Conservation (phyloP, 169 alveolate species). For the Theileria equi region DNA sequence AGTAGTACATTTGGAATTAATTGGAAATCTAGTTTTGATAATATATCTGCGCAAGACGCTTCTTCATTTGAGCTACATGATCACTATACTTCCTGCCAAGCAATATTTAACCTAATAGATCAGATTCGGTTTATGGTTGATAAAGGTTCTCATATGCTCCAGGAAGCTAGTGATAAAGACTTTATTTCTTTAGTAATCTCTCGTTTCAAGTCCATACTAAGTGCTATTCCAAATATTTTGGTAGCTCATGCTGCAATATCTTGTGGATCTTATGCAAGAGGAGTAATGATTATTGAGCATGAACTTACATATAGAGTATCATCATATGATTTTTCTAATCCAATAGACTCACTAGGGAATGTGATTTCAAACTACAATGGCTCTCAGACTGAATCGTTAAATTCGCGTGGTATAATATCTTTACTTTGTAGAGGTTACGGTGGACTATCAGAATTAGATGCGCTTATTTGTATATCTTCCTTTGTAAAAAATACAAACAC, state of each 20-base stretch:
- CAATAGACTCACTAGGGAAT: slow-evolving; percentile 19
- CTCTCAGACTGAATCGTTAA: not conserved
- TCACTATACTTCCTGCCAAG: slow-evolving; percentile 53
- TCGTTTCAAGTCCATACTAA: slow-evolving; percentile 10
- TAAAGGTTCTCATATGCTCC: slow-evolving; percentile 3
- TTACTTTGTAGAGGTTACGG: slow-evolving; percentile 47
- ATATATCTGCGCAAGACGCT: not conserved
- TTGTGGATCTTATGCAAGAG: slow-evolving; percentile 56
- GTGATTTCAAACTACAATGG: slow-evolving; percentile 1
- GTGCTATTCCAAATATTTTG: slow-evolving; percentile 32
- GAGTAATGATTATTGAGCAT: slow-evolving; percentile 47
- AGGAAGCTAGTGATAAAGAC: not conserved
- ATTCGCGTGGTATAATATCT: slow-evolving; percentile 38
- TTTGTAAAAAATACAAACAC: slow-evolving; percentile 20
- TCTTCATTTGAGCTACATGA: slow-evolving; percentile 6
- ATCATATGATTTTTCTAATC: slow-evolving; percentile 35
- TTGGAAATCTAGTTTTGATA: slow-evolving; percentile 46
- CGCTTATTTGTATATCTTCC: slow-evolving; percentile 31
- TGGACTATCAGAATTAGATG: slow-evolving; percentile 42
- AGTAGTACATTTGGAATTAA: slow-evolving; percentile 44
- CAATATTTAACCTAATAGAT: slow-evolving; percentile 45
- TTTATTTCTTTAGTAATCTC: not conserved
- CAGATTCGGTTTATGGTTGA: slow-evolving; percentile 19
- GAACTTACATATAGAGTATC: slow-evolving; percentile 11
- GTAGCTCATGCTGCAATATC: slow-evolving; percentile 58